Evolutionary conservation across 805 yeast genomes (phyloP).

Genomic region (Ogataea trehalophila): DNA sequence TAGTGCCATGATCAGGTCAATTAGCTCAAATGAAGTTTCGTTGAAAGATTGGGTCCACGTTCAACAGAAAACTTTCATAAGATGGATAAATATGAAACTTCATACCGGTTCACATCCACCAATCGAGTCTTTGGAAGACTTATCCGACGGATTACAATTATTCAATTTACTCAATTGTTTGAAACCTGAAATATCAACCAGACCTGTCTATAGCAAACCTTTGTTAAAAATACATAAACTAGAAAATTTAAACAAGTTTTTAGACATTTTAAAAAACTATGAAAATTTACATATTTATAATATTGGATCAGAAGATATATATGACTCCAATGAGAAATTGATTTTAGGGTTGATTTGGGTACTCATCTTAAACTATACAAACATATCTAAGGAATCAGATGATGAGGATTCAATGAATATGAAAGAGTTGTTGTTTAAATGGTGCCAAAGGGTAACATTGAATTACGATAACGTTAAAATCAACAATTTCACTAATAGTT

Average conservation of each 20-base stretch:
- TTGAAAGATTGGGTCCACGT: slow-evolving; percentile 35
- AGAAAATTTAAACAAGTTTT: slow-evolving; percentile 41
- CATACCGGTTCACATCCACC: slow-evolving; percentile 9
- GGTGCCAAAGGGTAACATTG: slow-evolving; percentile 49
- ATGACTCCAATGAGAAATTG: slow-evolving; percentile 43
- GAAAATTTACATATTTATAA: slow-evolving; percentile 36
- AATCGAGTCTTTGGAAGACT: slow-evolving; percentile 30
- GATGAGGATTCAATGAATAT: slow-evolving; percentile 13
- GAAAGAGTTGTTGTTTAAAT: slow-evolving; percentile 40
- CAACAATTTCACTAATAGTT: slow-evolving; percentile 47
- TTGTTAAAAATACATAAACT: slow-evolving; percentile 39
- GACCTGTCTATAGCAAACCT: slow-evolving; percentile 33
- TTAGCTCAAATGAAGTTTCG: slow-evolving; percentile 2
- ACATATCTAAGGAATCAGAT: slow-evolving; percentile 8
- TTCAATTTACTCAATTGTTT: slow-evolving; percentile 34
- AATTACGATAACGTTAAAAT: slow-evolving; percentile 34
- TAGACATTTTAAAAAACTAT: slow-evolving; percentile 37
- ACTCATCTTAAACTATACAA: slow-evolving; percentile 37
- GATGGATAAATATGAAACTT: slow-evolving; percentile 45
- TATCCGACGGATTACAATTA: slow-evolving; percentile 38
- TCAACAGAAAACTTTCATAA: slow-evolving; percentile 44
- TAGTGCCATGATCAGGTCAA: slow-evolving; percentile 1
- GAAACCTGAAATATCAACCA: slow-evolving; percentile 13
- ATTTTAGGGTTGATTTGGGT: slow-evolving; percentile 48
- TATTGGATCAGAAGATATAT: slow-evolving; percentile 46